Conservation (phyloP, 2,329 filamentous ascomycete species). For the Sporothrix dimorphospora region DNA sequence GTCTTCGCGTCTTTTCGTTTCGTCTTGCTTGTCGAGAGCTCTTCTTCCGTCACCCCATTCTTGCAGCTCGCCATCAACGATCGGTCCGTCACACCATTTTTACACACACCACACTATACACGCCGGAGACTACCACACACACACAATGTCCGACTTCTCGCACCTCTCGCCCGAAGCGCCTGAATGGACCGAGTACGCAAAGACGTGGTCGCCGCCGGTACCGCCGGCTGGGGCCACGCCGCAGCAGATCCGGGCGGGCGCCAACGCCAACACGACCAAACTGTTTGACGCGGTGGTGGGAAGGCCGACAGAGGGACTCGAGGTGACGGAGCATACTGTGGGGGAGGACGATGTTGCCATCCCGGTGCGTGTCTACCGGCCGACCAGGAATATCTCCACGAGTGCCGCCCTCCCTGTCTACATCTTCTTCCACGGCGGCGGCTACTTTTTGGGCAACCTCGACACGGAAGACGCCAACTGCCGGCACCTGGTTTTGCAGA, state of each 20-base stretch:
- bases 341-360: not conserved
- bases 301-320: not conserved
- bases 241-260: conserved; percentile 21
- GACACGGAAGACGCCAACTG: conserved; percentile 54
- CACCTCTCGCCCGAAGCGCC: not conserved
- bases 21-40: not conserved
- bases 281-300: conserved; percentile 22
- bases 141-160: conserved; percentile 14
- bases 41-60: not conserved
- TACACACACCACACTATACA: not conserved
- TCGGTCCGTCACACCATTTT: not conserved
- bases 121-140: not conserved
- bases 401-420: too few species aligned
- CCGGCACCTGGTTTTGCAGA: conserved; percentile 32
- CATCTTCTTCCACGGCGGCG: conserved; percentile 56
- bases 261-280: conserved; percentile 21
- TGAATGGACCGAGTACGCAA: conserved; percentile 25
- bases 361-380: not conserved
- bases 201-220: conserved; percentile 25
- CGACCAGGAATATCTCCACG: too few species aligned
- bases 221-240: conserved; percentile 25
- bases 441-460: conserved; percentile 43
- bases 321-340: not conserved
- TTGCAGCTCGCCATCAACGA: not conserved
- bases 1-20: conserved; percentile 7